Evolutionary conservation across 768 basidiomycete species (phyloP), one percentile per base, ranked within the genome.

Genomic region (Chalciporus sphaerocephalus): DNA sequence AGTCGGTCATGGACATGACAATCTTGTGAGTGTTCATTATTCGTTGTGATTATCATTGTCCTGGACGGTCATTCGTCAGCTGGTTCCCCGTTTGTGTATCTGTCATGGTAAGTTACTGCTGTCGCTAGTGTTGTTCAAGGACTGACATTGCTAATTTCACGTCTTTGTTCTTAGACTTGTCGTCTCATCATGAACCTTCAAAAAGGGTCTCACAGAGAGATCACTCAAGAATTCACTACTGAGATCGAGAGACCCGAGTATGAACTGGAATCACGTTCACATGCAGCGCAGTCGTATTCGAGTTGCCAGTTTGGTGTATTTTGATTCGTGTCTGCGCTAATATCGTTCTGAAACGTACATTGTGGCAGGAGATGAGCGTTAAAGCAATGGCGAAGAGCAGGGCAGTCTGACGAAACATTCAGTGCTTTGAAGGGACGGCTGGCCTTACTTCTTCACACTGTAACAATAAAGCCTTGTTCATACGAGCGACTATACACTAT

Each of bases 181-280:
- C 54, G 50, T 16, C 13, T 59, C 15, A 46, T 62, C 22, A 23
- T 60, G 33, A 60, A 60, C 35, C 42, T 60, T 27, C 53, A 53
- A 28, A 27, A 21, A 13, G 11, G 23, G 4, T n/a, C 22, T 2
- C 3, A 30, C 4, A 0, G 0, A 0, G 10, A 23, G 11, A 0
- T 4, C 2, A 35, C 21, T 1, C 39, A 39, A 8, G 20, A 46
- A 25, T 50, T 59, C 25, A 48, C 58, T 6, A 60, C 59, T 5
- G 56, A 51, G 2, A 9, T 60, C 6, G 44, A 20, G 34, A 57
- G 49, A 4, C 1, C 22, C 30, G 30, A 32, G 30, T 32, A 32
- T n/a, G 30, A 32, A n/a, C 15, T 32, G 2, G 30, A 32, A 6
- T 7, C 13, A n/a, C 30, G 13, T 15, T n/a, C 30, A 32, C 4